Evolutionary conservation across 495 filamentous ascomycete species (phyloP), one percentile per base, ranked within the genome.

Genomic region (Achaetomiella virescens): DNA sequence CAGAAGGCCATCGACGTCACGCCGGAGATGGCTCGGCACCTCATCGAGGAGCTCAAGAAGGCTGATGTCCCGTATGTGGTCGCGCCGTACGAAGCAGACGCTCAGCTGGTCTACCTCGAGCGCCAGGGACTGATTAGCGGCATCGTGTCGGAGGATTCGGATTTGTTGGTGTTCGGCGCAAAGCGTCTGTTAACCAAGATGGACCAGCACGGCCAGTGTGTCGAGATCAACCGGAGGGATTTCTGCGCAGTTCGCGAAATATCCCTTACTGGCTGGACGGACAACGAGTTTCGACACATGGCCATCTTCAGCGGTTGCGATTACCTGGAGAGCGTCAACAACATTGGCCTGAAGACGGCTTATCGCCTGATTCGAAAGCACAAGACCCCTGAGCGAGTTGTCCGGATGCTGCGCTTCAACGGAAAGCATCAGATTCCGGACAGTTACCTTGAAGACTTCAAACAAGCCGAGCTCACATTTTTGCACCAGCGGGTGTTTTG

Each of bases 231-330:
- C 66, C 84, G 92, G 17, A 82, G 78, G 1, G 86, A 96, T 58
- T 97, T 99, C 61, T 86, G 88, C 33, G 84, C 86, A 38, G 95
- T 90, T 57, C 85, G 86, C 42, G 92, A 96, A 55, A 81, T 97
- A 38, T 95, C 84, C 48, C 71, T 99, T 17, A 85, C 89, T 12
- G 92, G 91, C 14, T 99, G 93, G 92, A 86, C 88, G 3, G 90
- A 97, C 69, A 77, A 74, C 7, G 88, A 97, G 53, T 99, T 99
- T 62, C 80, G 95, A 45, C 84, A 79, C 20, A 99, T 99, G 95
- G 90, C 91, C 48, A 97, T 99, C 50, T 66, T 99, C 20, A 96
- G 90, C 67, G 95, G 95, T n/a, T 99, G 95, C 69, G 95, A 99
- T 67, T 99, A 99, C 70, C 78, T 97, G 47, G 77, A 84, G 6